Conservation (phyloP, 1,284 basidiomycete genomes). For the Cutaneotrichosporon sp. region DNA sequence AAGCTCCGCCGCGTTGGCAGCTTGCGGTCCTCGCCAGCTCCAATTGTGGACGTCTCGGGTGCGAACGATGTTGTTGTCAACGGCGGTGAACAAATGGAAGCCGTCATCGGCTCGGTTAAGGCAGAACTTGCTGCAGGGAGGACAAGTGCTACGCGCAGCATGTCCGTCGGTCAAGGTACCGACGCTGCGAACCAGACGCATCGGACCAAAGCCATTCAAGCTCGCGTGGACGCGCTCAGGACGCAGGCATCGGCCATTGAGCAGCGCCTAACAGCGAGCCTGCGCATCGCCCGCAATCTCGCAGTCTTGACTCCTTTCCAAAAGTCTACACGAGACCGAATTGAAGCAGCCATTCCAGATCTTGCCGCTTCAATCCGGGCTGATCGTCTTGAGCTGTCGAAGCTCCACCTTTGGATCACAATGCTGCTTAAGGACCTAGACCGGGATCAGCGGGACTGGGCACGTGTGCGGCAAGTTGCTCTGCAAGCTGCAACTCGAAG, state of each 20-base stretch:
- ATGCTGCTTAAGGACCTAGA: slow-evolving; percentile 68
- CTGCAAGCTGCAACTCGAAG: slow-evolving; percentile 62
- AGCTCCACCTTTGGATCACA: slow-evolving; percentile 65
- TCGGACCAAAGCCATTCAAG: slow-evolving; percentile 24
- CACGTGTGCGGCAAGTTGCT: slow-evolving; percentile 62
- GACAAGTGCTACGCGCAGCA: slow-evolving; percentile 20
- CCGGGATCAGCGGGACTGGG: slow-evolving; percentile 65
- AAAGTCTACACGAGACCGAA: slow-evolving; percentile 68
- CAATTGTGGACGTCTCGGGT: slow-evolving; percentile 31
- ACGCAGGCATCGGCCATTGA: slow-evolving; percentile 57
- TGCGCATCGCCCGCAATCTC: slow-evolving; percentile 74
- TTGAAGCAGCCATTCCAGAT: slow-evolving; percentile 60
- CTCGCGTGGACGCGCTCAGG: slow-evolving; percentile 42
- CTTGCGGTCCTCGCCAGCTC: slow-evolving; percentile 10
- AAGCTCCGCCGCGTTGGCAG: slow-evolving; percentile 16
- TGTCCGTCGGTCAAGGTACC: neutral
- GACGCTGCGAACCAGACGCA: slow-evolving; percentile 12
- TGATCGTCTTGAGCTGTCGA: slow-evolving; percentile 66
- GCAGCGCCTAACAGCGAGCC: slow-evolving; percentile 61
- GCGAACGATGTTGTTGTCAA: slow-evolving; percentile 32
- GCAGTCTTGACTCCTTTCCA: slow-evolving; percentile 81
- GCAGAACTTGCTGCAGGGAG: slow-evolving; percentile 61
- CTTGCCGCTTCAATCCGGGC: slow-evolving; percentile 63
- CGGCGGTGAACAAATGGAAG: slow-evolving; percentile 53
- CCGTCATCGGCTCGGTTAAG: slow-evolving; percentile 79